A percentile compares a stretch with the other conserved stretches of the same genome.
phyloP scores from a whole-genome alignment of 2,329 filamentous ascomycete genomes.

The Botrytis aclada region DNA sequence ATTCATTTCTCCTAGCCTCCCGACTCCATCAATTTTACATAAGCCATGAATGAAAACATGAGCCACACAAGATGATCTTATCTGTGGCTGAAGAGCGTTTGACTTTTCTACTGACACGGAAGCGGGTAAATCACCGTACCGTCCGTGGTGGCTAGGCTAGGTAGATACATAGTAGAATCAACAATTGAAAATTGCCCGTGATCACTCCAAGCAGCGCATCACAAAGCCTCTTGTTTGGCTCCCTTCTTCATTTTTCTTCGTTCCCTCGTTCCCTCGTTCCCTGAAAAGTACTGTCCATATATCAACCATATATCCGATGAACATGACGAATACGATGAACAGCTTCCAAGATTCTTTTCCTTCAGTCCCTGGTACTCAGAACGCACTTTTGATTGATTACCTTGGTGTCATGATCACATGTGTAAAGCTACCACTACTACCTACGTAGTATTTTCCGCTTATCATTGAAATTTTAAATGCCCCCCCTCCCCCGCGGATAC shows the following conservation, averaged over 20 bases:
- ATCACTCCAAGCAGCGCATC: neutral
- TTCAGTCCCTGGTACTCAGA: neutral
- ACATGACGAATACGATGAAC: neutral
- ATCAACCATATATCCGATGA: neutral
- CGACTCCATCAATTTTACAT: neutral
- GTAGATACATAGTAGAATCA: neutral
- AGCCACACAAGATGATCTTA: neutral
- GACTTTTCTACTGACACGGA: neutral
- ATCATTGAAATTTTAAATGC: neutral
- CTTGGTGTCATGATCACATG: neutral
- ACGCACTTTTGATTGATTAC: neutral
- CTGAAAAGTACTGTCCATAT: neutral
- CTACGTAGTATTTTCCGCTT: neutral
- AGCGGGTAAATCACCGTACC: neutral
- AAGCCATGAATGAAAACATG: neutral
- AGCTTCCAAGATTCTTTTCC: neutral
- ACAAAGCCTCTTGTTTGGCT: too few relatives aligned
- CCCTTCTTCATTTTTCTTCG: neutral
- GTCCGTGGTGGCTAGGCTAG: neutral
- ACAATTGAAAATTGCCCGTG: neutral
- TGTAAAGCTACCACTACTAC: neutral
- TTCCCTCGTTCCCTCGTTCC: neutral
- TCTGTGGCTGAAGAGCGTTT: neutral
- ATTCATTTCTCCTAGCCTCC: conserved; percentile 6
- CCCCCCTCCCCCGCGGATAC: neutral